Evolutionary conservation across 441 rosid species (phyloP).

Genomic region (Manihot esculenta): DNA sequence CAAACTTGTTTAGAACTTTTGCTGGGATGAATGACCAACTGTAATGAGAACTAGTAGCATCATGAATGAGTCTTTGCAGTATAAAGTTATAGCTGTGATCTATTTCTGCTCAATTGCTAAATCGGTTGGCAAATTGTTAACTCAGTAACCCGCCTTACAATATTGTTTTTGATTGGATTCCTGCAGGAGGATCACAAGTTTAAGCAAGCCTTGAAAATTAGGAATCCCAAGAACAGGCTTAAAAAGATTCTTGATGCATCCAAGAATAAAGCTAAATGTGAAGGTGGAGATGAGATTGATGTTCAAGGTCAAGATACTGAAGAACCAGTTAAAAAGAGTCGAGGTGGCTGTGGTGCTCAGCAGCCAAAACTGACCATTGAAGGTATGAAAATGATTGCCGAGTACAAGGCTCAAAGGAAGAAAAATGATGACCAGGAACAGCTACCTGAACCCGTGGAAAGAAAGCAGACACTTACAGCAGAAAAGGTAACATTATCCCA

Average conservation of each 20-base stretch:
- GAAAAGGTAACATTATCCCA: slow-evolving; percentile 62
- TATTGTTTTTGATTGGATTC: slow-evolving; percentile 2
- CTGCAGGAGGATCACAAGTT: slow-evolving; percentile 93
- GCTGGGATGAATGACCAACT: not conserved
- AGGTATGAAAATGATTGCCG: slow-evolving; percentile 98
- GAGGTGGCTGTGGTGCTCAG: slow-evolving; percentile 79
- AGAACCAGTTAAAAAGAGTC: slow-evolving; percentile 78
- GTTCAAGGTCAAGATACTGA: slow-evolving; percentile 65
- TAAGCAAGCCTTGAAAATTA: slow-evolving; percentile 91
- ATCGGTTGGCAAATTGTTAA: not conserved
- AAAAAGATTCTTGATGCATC: slow-evolving; percentile 44
- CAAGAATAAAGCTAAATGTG: slow-evolving; percentile 84
- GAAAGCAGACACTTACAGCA: slow-evolving; percentile 95
- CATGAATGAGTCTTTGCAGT: not conserved
- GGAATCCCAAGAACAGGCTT: slow-evolving; percentile 65
- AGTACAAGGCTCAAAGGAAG: slow-evolving; percentile 77
- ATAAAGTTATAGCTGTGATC: not conserved
- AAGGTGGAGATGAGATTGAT: slow-evolving; percentile 49
- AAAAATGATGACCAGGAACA: slow-evolving; percentile 88
- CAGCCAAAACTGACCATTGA: slow-evolving; percentile 61
- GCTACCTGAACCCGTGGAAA: slow-evolving; percentile 94
- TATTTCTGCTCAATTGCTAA: not conserved
- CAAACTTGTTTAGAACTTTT: not conserved
- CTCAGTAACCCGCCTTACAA: not conserved
- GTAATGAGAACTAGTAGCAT: not conserved